Evolutionary conservation across 2,329 filamentous ascomycete genomes (phyloP).

Genomic region (Xylariaceae sp.): DNA sequence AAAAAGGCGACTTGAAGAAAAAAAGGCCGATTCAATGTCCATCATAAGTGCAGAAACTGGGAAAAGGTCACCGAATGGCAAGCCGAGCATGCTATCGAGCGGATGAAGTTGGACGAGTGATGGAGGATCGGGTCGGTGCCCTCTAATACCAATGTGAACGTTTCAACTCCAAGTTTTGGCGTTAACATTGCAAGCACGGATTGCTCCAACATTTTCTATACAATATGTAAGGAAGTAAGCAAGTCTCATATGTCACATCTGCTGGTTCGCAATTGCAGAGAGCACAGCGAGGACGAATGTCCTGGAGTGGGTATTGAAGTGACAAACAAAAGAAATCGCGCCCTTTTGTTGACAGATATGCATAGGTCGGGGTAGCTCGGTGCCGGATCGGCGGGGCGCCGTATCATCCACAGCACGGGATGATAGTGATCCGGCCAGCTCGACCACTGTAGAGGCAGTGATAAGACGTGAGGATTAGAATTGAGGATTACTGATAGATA

Average conservation of each 20-base stretch:
- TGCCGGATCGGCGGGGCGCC: neutral
- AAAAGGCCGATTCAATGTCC: slow-evolving; percentile 10
- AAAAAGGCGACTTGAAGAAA: neutral
- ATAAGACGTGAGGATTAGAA: neutral
- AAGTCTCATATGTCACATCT: too few species aligned
- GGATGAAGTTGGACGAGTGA: neutral
- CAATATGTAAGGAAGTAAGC: too few species aligned
- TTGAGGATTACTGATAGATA: too few species aligned
- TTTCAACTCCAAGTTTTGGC: too few species aligned
- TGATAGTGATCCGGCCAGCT: too few species aligned
- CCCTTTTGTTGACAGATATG: neutral
- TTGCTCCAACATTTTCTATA: too few species aligned
- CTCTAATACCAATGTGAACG: too few species aligned
- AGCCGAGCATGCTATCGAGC: neutral
- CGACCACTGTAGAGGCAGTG: neutral
- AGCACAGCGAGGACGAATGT: too few species aligned
- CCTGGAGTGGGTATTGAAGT: too few species aligned
- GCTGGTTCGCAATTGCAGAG: too few species aligned
- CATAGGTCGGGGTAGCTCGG: neutral
- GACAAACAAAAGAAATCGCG: neutral
- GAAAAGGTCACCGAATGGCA: slow-evolving; percentile 6
- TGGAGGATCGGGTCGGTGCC: neutral
- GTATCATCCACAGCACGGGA: too few species aligned
- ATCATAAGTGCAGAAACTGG: slow-evolving; percentile 9
- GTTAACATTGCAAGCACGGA: too few species aligned